Evolutionary conservation across 106 monocot species (phyloP), one percentile per base, ranked within the genome.

Genomic region (Narthecium ossifragum): DNA sequence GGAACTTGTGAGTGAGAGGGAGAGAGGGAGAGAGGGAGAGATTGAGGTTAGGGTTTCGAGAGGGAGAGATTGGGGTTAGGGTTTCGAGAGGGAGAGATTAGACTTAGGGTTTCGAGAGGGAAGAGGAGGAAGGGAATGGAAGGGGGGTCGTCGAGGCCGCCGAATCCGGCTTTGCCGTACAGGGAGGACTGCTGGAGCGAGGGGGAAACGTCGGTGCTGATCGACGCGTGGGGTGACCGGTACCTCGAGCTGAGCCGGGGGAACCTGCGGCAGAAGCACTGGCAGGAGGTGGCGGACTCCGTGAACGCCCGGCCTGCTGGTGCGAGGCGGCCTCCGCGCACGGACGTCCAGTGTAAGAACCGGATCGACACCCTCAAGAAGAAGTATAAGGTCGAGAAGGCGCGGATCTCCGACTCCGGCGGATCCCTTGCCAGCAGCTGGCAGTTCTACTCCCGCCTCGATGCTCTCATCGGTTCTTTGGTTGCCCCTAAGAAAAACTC

Each of bases 111-210:
- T 36, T 57, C 18, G 12, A 25, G 60, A 32, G 26, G 64, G 70
- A 58, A 70, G 82, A 74, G 34, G 64, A 53, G 31, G 63, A 20
- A 25, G 60, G 37, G 26, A 61, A 73, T 62, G 73, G 82, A 74
- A 31, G 64, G 57, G 31, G 63, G 28, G 48, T 72, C 72, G 66
- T 46, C 76, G 59, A 69, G 66, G 34, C 82, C 82, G 57, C 74
- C 85, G 58, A 90, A 85, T 49, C 83, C 86, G 24, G 75, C 78
- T 66, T 49, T 87, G 70, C 92, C 92, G 26, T 87, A 92, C 80
- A 60, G 90, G 7, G 76, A 91, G 58, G 91, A 92, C 57, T 92
- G 92, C 83, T 92, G 92, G 87, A 92, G 87, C 78, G 92, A 92
- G 53, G 92, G 86, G 7, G 92, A 82, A 57, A 92, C 92, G 2